Conservation (phyloP, 352 stramenopile species). For the Pythium chondricola region DNA sequence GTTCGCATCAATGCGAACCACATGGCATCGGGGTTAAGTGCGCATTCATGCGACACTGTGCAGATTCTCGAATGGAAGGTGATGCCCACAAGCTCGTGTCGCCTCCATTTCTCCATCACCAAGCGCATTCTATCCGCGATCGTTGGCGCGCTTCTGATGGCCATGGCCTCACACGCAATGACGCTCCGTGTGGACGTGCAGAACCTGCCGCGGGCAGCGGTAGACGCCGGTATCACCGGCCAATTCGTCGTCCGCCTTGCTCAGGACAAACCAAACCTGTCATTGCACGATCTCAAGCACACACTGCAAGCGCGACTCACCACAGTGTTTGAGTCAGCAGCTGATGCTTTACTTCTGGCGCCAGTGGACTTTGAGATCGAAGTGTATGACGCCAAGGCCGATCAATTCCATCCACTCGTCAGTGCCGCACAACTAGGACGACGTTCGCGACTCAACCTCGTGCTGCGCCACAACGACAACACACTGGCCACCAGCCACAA, state of each 20-base stretch:
- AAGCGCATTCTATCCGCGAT: no score
- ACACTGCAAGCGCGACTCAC: neutral
- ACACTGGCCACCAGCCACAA: neutral
- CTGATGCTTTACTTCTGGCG: neutral
- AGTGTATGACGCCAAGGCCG: constrained; percentile 10
- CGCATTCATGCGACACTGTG: no score
- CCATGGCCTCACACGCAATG: no score
- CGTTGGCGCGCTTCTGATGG: no score
- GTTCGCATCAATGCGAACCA: no score
- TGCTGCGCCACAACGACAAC: constrained; percentile 1
- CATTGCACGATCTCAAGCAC: constrained; percentile 2
- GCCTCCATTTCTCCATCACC: no score
- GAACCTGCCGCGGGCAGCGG: constrained; percentile 7
- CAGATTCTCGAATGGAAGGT: no score
- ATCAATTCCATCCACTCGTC: constrained; percentile 6
- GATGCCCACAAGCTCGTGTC: no score
- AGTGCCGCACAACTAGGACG: constrained; percentile 2
- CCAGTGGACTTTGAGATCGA: constrained; percentile 13
- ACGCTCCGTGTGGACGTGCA: constrained; percentile 16
- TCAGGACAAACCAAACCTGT: neutral
- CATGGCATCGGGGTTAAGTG: no score
- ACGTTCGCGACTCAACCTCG: constrained; percentile 15
- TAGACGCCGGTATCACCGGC: constrained; percentile 3
- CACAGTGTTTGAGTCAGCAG: no score
- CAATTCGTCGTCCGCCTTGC: constrained; percentile 4